These are phyloP conservation scores for Aspergillus chevalieri DNA, from an alignment of 2,329 filamentous ascomycete genomes.

Conservation along the genomic window DNA sequence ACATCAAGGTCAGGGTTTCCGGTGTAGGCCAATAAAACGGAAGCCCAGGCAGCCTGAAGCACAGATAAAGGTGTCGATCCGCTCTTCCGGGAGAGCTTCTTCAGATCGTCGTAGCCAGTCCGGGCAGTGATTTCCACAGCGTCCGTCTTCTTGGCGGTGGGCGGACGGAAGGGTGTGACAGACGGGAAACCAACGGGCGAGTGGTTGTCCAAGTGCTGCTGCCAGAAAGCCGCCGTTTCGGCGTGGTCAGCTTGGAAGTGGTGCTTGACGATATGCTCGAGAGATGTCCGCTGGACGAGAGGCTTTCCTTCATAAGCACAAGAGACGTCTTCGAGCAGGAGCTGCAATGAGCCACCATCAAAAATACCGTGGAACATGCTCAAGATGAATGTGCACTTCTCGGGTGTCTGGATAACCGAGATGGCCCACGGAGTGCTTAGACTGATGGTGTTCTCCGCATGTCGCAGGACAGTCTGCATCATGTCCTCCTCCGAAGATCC, in stretches of 20 bases:
- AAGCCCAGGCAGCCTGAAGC: conserved; percentile 33
- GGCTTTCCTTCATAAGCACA: conserved; percentile 11
- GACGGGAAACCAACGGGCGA: conserved; percentile 19
- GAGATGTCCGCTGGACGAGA: conserved; percentile 12
- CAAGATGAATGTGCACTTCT: conserved; percentile 16
- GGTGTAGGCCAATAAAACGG: conserved; percentile 27
- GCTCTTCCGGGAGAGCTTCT: conserved; percentile 23
- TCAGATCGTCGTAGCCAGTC: conserved; percentile 20
- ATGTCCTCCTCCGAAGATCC: conserved; percentile 11
- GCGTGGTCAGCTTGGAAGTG: conserved; percentile 18
- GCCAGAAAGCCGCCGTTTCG: conserved; percentile 17
- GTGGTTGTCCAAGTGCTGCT: conserved; percentile 12
- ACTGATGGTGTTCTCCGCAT: conserved; percentile 15
- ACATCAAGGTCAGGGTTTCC: conserved; percentile 29
- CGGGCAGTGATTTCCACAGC: conserved; percentile 17
- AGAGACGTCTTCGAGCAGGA: conserved; percentile 28
- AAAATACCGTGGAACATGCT: conserved; percentile 35
- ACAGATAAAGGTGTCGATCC: conserved; percentile 27
- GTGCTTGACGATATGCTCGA: conserved; percentile 20
- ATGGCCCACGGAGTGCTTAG: conserved; percentile 19
- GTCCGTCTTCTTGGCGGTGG: conserved; percentile 8
- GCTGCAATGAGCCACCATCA: conserved; percentile 30
- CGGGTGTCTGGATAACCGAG: conserved; percentile 11
- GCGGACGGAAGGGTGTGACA: conserved; percentile 14
- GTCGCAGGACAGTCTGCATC: conserved; percentile 12